These are phyloP conservation scores for Thielaviopsis musarum DNA, from an alignment of 2,329 filamentous ascomycete species.

Conservation along the genomic window DNA sequence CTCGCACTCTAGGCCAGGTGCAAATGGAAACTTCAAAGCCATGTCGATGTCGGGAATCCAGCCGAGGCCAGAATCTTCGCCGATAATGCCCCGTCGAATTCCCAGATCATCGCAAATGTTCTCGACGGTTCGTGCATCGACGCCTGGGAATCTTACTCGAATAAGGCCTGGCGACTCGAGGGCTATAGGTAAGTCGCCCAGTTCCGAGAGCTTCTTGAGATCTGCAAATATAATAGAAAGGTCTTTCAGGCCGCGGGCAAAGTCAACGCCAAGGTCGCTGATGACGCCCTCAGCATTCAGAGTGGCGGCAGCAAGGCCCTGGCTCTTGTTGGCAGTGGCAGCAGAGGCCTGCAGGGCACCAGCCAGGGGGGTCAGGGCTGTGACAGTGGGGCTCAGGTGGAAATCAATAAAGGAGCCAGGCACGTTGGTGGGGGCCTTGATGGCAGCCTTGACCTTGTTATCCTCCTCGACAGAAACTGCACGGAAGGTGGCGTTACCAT, in stretches of 20 bases:
- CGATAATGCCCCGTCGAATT: slow-evolving; percentile 61
- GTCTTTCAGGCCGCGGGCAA: slow-evolving; percentile 72
- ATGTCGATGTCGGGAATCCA: slow-evolving; percentile 48
- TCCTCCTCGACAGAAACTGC: slow-evolving; percentile 60
- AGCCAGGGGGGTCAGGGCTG: slow-evolving; percentile 60
- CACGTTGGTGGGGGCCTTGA: slow-evolving; percentile 34
- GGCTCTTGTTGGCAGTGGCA: slow-evolving; percentile 10
- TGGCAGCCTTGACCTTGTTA: slow-evolving; percentile 9
- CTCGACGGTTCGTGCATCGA: slow-evolving; percentile 69
- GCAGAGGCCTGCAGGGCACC: slow-evolving; percentile 24
- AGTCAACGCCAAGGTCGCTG: slow-evolving; percentile 72
- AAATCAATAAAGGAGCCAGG: slow-evolving; percentile 84
- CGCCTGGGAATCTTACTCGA: slow-evolving; percentile 78
- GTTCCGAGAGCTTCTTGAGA: slow-evolving; percentile 53
- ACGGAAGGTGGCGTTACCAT: slow-evolving; percentile 65
- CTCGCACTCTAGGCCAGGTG: slow-evolving; percentile 33
- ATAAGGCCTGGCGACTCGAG: slow-evolving; percentile 51
- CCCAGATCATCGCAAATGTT: slow-evolving; percentile 71
- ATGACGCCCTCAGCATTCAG: slow-evolving; percentile 73
- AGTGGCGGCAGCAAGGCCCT: slow-evolving; percentile 32
- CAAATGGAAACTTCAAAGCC: slow-evolving; percentile 74
- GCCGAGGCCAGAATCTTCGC: slow-evolving; percentile 63
- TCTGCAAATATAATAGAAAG: slow-evolving; percentile 66
- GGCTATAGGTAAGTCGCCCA: slow-evolving; percentile 72
- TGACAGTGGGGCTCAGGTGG: slow-evolving; percentile 72